Evolutionary conservation across 768 basidiomycete genomes (phyloP).

Genomic region (Mycena vitilis): DNA sequence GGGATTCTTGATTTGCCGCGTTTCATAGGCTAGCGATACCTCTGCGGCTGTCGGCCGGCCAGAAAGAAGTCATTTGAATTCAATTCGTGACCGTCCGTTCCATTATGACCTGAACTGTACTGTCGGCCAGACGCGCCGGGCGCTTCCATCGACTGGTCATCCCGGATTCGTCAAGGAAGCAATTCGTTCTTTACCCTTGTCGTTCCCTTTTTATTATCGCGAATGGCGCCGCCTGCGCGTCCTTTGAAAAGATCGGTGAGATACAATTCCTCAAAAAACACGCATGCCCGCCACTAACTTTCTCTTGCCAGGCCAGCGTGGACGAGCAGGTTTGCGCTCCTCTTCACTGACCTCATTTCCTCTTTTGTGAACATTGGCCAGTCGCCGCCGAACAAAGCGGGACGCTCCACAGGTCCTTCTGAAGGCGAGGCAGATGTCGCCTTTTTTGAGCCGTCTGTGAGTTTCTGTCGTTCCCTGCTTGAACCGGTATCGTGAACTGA

Average conservation of each 20-base stretch:
- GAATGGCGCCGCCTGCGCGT: too few relatives aligned
- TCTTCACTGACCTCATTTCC: background rate
- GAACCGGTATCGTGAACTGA: too few relatives aligned
- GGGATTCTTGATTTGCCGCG: background rate
- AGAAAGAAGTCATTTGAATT: background rate
- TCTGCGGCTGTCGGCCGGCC: background rate
- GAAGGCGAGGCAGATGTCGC: background rate
- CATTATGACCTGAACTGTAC: background rate
- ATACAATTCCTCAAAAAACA: too few relatives aligned
- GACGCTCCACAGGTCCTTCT: too few relatives aligned
- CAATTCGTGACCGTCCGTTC: background rate
- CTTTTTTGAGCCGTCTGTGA: background rate
- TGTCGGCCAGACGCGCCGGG: background rate
- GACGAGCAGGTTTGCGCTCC: background rate
- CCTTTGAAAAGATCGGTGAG: too few relatives aligned
- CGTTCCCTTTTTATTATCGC: too few relatives aligned
- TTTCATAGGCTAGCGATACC: background rate
- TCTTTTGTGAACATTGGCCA: background rate
- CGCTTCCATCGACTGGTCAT: background rate
- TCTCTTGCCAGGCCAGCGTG: background rate
- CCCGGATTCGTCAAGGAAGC: too few relatives aligned
- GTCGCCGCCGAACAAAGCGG: background rate
- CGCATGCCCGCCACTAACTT: background rate
- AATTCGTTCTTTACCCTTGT: too few relatives aligned
- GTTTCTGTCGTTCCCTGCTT: background rate